phyloP scores from a whole-genome alignment of 2,329 filamentous ascomycete species.

The Purpureocillium takamizusanense region DNA sequence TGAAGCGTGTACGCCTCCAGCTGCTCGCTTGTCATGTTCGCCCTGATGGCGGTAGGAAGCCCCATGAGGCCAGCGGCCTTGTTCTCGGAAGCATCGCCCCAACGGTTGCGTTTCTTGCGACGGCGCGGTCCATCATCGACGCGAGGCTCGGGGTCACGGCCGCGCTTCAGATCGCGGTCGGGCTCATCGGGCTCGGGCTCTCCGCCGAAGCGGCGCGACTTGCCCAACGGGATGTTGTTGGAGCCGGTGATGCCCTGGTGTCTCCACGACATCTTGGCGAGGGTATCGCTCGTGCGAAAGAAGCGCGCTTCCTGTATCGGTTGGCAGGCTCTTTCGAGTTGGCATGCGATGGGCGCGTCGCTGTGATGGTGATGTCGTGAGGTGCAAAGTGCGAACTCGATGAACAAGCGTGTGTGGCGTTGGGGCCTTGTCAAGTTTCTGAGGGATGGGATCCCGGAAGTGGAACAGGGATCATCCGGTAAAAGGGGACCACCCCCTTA shows the following conservation, averaged over 20 bases:
- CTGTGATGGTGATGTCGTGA: too few species aligned
- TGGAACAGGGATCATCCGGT: too few species aligned
- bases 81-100: conserved; percentile 96
- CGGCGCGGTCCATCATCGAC: conserved; percentile 69
- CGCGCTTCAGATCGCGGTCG: conserved; percentile 63
- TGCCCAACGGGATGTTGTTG: conserved; percentile 94
- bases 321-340: too few species aligned
- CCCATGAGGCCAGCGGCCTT: conserved; percentile 98
- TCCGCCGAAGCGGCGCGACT: conserved; percentile 68
- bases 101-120: conserved; percentile 97
- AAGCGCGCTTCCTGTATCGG: background rate
- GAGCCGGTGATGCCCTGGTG: conserved; percentile 87
- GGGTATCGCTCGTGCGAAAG: background rate
- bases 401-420: too few species aligned
- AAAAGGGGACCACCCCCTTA: too few species aligned
- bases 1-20: conserved; percentile 95
- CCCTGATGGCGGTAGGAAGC: conserved; percentile 88
- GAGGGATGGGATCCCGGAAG: too few species aligned
- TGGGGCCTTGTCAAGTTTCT: too few species aligned
- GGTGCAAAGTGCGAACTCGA: too few species aligned
- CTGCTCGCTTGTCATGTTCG: conserved; percentile 97
- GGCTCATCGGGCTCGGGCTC: conserved; percentile 32
- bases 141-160: conserved; percentile 77
- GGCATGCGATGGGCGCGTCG: too few species aligned
- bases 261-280: conserved; percentile 56